A percentile compares a stretch with the other conserved stretches of the same genome.
phyloP scores from a whole-genome alignment of 1,284 basidiomycete species.

The Ustilago crameri region DNA sequence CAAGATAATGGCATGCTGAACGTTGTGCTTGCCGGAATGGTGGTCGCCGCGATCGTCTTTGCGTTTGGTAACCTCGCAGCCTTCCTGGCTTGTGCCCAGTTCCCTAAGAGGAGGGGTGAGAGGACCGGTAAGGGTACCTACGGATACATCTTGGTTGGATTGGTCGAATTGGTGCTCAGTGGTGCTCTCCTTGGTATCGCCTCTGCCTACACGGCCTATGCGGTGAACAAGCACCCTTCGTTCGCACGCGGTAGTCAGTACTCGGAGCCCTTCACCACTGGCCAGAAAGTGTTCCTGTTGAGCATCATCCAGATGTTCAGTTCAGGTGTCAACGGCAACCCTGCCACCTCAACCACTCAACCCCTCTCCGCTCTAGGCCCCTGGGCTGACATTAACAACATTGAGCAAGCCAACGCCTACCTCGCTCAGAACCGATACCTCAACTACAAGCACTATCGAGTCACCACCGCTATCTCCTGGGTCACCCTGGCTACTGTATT shows the following conservation, averaged over 20 bases:
- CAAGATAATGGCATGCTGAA: constrained; percentile 49
- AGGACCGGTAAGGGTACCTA: constrained; percentile 57
- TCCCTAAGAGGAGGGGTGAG: constrained; percentile 52
- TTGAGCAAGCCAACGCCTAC: constrained; percentile 47
- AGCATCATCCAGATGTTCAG: constrained; percentile 39
- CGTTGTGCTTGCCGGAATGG: constrained; percentile 49
- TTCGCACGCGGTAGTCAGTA: constrained; percentile 36
- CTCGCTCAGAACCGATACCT: constrained; percentile 43
- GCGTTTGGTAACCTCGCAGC: constrained; percentile 45
- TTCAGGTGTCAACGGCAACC: constrained; percentile 19
- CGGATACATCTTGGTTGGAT: constrained; percentile 47
- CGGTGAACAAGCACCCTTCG: constrained; percentile 34
- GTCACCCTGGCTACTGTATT: constrained; percentile 52
- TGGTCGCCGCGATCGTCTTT: constrained; percentile 45
- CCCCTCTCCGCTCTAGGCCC: constrained; percentile 12
- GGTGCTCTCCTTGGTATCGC: constrained; percentile 53
- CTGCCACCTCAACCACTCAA: constrained; percentile 34
- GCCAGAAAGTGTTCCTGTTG: constrained; percentile 39
- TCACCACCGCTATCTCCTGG: constrained; percentile 53
- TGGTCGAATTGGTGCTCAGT: constrained; percentile 42
- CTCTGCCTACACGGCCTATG: constrained; percentile 46
- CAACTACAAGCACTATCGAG: constrained; percentile 48
- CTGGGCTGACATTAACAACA: constrained; percentile 39
- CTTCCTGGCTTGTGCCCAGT: constrained; percentile 50
- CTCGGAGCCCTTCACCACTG: constrained; percentile 41